Evolutionary conservation across 2,329 filamentous ascomycete genomes (phyloP).

Genomic region (Cladophialophora yegresii): DNA sequence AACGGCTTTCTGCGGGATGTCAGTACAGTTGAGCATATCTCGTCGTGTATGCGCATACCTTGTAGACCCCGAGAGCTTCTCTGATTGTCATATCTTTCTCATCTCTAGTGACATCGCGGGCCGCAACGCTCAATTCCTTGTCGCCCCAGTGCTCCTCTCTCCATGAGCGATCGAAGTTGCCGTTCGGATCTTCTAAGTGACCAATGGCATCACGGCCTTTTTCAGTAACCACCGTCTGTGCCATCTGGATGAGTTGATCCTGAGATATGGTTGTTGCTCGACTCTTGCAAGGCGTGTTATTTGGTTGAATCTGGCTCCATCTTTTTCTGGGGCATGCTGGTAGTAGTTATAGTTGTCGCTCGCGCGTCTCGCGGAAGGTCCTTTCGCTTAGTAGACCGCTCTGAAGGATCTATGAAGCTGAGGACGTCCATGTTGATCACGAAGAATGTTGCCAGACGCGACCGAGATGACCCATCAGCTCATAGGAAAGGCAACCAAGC

Average conservation of each 20-base stretch:
- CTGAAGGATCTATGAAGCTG: not conserved
- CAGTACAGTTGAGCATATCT: not conserved
- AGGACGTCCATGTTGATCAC: not conserved
- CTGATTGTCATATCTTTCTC: slow-evolving; percentile 33
- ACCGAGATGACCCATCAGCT: not conserved
- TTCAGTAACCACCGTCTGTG: not conserved
- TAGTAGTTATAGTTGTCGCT: slow-evolving; percentile 7
- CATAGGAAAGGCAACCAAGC: not conserved
- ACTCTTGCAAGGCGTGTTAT: not conserved
- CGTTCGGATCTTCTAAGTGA: slow-evolving; percentile 14
- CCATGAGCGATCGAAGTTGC: slow-evolving; percentile 28
- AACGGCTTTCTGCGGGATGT: slow-evolving; percentile 34
- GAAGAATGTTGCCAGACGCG: not conserved
- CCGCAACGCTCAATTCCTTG: slow-evolving; percentile 21
- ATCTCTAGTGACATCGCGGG: slow-evolving; percentile 18
- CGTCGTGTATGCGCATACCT: not conserved
- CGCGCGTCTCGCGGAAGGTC: not conserved
- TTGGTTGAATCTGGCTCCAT: not conserved
- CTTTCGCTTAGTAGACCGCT: not conserved
- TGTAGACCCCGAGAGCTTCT: slow-evolving; percentile 34
- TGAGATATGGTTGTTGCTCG: not conserved
- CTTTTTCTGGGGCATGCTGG: not conserved
- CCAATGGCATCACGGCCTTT: slow-evolving; percentile 12
- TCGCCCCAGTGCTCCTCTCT: slow-evolving; percentile 27
- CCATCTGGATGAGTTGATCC: not conserved